These are phyloP conservation scores for Ogataea corticis DNA, from an alignment of 805 yeast species.

Conservation along the genomic window DNA sequence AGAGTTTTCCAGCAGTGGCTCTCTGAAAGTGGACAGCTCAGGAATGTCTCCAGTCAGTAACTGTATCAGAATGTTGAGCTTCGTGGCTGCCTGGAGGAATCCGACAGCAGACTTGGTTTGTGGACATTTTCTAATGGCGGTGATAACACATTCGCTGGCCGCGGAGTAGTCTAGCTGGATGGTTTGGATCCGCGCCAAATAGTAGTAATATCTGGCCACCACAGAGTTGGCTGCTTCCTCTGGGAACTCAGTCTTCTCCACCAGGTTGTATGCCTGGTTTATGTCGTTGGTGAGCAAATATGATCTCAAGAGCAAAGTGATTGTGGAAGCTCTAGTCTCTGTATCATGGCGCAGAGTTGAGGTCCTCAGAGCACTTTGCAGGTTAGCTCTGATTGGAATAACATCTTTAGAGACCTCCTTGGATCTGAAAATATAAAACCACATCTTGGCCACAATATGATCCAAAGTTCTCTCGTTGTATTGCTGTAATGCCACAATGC, in stretches of 20 bases:
- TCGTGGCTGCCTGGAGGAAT: conserved; percentile 85
- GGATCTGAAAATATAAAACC: conserved; percentile 87
- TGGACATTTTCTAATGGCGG: conserved; percentile 97
- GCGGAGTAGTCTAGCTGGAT: conserved; percentile 90
- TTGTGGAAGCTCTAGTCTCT: conserved; percentile 86
- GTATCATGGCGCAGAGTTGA: conserved; percentile 89
- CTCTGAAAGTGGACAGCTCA: conserved; percentile 77
- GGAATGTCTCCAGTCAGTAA: conserved; percentile 96
- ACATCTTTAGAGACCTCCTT: conserved; percentile 62
- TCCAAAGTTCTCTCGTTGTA: conserved; percentile 85
- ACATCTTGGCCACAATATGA: conserved; percentile 81
- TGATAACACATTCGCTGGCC: conserved; percentile 85
- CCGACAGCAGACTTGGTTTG: conserved; percentile 84
- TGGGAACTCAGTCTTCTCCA: conserved; percentile 88
- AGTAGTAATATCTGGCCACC: conserved; percentile 88
- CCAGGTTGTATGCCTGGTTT: conserved; percentile 83
- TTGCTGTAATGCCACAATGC: conserved; percentile 53
- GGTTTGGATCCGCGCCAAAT: conserved; percentile 86
- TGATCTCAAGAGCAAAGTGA: conserved; percentile 82
- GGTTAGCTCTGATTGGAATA: conserved; percentile 61
- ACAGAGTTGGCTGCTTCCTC: conserved; percentile 74
- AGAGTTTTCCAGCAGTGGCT: conserved; percentile 56
- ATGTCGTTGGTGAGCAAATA: conserved; percentile 78
- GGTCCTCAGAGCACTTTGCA: conserved; percentile 76
- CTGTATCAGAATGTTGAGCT: conserved; percentile 84